phyloP scores from a whole-genome alignment of 192 early-diverging fungal species.

The Phycomyces nitens region DNA sequence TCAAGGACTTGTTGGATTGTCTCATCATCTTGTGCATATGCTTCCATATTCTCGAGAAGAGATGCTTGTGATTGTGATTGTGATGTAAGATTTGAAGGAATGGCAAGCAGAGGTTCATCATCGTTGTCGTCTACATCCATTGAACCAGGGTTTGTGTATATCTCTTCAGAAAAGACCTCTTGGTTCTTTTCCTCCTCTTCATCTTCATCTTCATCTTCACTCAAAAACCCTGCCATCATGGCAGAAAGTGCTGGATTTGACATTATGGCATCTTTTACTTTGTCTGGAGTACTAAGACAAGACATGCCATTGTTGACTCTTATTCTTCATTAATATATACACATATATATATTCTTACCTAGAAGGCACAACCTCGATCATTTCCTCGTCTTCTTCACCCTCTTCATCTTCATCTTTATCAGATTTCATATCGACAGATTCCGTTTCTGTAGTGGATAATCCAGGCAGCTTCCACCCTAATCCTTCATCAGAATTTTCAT shows the following conservation, averaged over 20 bases:
- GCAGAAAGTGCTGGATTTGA: conserved; percentile 9
- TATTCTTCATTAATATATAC: neutral
- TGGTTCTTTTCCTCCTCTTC: conserved; percentile 60
- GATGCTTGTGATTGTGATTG: neutral
- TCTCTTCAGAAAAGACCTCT: conserved; percentile 26
- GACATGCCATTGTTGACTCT: neutral
- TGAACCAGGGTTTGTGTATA: neutral
- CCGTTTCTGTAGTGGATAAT: conserved; percentile 1
- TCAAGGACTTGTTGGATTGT: neutral
- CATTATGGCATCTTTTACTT: conserved; percentile 11
- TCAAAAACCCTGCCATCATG: conserved; percentile 7
- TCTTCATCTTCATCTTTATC: conserved; percentile 25
- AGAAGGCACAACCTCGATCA: neutral
- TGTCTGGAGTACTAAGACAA: neutral
- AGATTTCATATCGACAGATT: conserved; percentile 23
- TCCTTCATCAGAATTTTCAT: conserved; percentile 57
- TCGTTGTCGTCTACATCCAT: neutral
- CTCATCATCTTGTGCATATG: conserved; percentile 51
- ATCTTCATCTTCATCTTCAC: conserved; percentile 28
- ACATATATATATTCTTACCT: neutral
- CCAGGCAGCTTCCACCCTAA: conserved; percentile 65
- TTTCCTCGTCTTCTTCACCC: neutral
- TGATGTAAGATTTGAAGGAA: neutral
- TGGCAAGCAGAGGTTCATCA: neutral
- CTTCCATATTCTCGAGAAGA: conserved; percentile 33